Evolutionary conservation across 257 asterid genomes (phyloP).

Genomic region (Echites panduratus): DNA sequence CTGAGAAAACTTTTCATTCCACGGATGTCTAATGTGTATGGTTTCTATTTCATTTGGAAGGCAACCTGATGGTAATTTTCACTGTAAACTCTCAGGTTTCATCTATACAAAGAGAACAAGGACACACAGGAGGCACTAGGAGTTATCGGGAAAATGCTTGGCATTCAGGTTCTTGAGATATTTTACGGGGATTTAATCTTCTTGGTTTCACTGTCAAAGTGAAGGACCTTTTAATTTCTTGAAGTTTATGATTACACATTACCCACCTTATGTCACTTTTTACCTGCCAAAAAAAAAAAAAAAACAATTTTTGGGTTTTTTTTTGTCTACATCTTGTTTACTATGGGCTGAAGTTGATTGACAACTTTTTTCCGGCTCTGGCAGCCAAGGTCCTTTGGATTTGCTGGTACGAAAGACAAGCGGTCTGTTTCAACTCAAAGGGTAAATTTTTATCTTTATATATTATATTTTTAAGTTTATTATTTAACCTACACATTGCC

Average conservation of each 20-base stretch:
- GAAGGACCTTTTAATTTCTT: background rate
- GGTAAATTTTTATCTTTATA: slow-evolving; percentile 36
- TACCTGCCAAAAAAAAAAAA: too few relatives aligned
- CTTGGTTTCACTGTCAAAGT: slow-evolving; percentile 4
- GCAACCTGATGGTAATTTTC: slow-evolving; percentile 19
- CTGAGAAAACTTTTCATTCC: background rate
- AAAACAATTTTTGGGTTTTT: background rate
- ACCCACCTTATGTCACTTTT: background rate
- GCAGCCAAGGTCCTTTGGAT: slow-evolving; percentile 92
- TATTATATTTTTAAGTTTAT: background rate
- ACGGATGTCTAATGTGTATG: background rate
- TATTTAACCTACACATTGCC: background rate
- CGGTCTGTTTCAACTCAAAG: slow-evolving; percentile 86
- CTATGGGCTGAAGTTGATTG: slow-evolving; percentile 13
- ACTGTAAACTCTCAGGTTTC: slow-evolving; percentile 49
- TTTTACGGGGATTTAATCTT: slow-evolving; percentile 12
- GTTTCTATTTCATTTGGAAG: slow-evolving; percentile 8
- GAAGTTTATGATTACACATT: background rate
- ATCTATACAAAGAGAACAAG: slow-evolving; percentile 97
- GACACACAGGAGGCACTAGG: slow-evolving; percentile 95
- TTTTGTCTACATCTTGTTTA: background rate
- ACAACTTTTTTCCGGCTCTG: slow-evolving; percentile 34
- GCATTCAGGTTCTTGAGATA: slow-evolving; percentile 61
- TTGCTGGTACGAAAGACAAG: slow-evolving; percentile 96
- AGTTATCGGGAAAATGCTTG: slow-evolving; percentile 85